A percentile compares a stretch with the other conserved stretches of the same genome.
Evolutionary conservation across 495 filamentous ascomycete genomes (phyloP).

Genomic region (Chaetomium cochliodes): DNA sequence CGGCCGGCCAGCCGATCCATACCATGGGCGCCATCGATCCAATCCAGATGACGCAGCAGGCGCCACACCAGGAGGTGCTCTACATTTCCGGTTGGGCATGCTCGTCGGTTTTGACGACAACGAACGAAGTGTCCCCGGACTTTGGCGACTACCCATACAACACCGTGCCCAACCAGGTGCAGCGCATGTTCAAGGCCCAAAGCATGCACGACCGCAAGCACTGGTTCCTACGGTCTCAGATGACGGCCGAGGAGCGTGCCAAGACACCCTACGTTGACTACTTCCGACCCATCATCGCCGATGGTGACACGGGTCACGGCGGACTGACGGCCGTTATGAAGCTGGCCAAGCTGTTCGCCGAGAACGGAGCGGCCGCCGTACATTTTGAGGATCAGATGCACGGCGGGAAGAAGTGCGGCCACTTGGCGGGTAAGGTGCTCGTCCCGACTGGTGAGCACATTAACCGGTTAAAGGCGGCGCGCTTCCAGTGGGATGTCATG

Average conservation of each 20-base stretch:
- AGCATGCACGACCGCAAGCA: slow-evolving; percentile 95
- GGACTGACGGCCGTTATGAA: slow-evolving; percentile 91
- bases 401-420: slow-evolving; percentile 97
- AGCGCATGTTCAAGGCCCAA: slow-evolving; percentile 93
- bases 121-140: slow-evolving; percentile 95
- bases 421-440: slow-evolving; percentile 93
- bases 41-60: slow-evolving; percentile 98
- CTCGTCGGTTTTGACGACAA: slow-evolving; percentile 84
- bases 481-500: slow-evolving; percentile 99
- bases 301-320: slow-evolving; percentile 93
- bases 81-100: slow-evolving; percentile 98
- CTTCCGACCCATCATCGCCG: slow-evolving; percentile 91
- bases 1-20: slow-evolving; percentile 81
- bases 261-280: slow-evolving; percentile 85
- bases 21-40: slow-evolving; percentile 98
- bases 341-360: slow-evolving; percentile 96
- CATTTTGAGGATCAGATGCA: slow-evolving; percentile 98
- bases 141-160: slow-evolving; percentile 99
- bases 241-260: slow-evolving; percentile 68
- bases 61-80: slow-evolving; percentile 88
- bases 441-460: slow-evolving; percentile 95
- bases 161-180: slow-evolving; percentile 96
- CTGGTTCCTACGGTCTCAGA: slow-evolving; percentile 76
- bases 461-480: slow-evolving; percentile 84
- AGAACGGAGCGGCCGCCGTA: slow-evolving; percentile 93